Conservation (phyloP, 495 filamentous ascomycete genomes). For the Aspergillus kassunensis region DNA sequence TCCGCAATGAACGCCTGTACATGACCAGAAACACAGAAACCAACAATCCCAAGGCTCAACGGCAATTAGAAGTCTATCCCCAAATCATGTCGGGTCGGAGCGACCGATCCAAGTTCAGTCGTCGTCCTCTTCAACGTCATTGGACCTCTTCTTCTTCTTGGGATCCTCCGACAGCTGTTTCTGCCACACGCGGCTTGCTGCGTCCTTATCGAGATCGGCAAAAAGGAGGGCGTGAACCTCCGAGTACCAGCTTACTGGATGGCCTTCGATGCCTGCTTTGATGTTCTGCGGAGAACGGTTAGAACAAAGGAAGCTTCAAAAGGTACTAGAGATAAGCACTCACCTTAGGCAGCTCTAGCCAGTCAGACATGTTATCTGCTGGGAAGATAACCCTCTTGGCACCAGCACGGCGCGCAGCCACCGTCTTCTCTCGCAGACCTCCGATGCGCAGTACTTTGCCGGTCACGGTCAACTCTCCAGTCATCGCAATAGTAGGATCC, state of each 20-base stretch:
- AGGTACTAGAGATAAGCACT: slow-evolving; percentile 15
- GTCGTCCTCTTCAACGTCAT: slow-evolving; percentile 37
- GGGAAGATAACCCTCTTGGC: slow-evolving; percentile 96
- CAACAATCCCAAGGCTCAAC: slow-evolving; percentile 7
- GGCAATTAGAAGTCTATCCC: slow-evolving; percentile 16
- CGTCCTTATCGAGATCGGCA: slow-evolving; percentile 67
- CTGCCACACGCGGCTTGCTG: slow-evolving; percentile 70
- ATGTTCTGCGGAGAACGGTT: slow-evolving; percentile 67
- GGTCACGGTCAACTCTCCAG: slow-evolving; percentile 94
- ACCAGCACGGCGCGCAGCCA: slow-evolving; percentile 88
- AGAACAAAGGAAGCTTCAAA: slow-evolving; percentile 6
- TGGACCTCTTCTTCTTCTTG: slow-evolving; percentile 43
- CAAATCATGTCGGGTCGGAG: slow-evolving; percentile 9
- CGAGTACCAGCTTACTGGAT: slow-evolving; percentile 85
- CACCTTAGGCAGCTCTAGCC: slow-evolving; percentile 96
- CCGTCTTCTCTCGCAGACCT: slow-evolving; percentile 96
- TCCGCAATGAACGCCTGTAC: slow-evolving; percentile 24
- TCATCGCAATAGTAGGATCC: slow-evolving; percentile 92
- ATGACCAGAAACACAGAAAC: slow-evolving; percentile 17
- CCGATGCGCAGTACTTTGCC: slow-evolving; percentile 97
- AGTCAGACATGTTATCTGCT: slow-evolving; percentile 89
- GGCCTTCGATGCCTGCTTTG: slow-evolving; percentile 89
- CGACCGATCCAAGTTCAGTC: slow-evolving; percentile 20
- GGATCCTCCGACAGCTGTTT: slow-evolving; percentile 61
- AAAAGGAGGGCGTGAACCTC: slow-evolving; percentile 94